phyloP scores from a whole-genome alignment of 139 green algal genomes.

The Chara braunii region DNA sequence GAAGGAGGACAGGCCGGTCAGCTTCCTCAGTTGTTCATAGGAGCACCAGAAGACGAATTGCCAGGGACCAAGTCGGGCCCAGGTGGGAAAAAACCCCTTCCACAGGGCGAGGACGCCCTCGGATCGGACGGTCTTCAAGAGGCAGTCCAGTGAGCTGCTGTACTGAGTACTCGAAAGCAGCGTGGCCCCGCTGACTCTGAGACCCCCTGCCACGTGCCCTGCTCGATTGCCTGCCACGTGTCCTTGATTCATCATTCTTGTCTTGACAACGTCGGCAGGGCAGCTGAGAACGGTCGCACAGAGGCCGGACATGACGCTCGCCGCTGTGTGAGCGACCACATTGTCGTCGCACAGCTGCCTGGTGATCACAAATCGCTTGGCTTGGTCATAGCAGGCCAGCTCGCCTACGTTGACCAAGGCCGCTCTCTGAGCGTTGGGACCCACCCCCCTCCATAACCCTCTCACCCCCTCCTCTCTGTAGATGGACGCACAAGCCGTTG shows the following conservation, averaged over 20 bases:
- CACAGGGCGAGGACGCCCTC: conserved; percentile 54
- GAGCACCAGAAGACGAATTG: conserved; percentile 59
- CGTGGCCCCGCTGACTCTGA: too few relatives aligned
- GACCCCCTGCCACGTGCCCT: too few relatives aligned
- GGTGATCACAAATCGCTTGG: background rate
- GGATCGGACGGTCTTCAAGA: conserved; percentile 44
- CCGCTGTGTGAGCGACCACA: conserved; percentile 39
- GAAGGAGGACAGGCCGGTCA: conserved; percentile 38
- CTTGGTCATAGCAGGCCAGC: conserved; percentile 57
- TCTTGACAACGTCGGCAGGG: conserved; percentile 61
- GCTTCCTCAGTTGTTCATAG: conserved; percentile 48
- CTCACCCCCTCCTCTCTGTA: conserved; percentile 41
- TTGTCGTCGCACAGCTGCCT: background rate
- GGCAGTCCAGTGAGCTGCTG: conserved; percentile 48
- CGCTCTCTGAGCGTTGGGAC: conserved; percentile 56
- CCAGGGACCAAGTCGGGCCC: conserved; percentile 59
- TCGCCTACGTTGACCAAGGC: conserved; percentile 66
- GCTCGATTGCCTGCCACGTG: background rate
- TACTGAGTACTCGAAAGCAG: too few relatives aligned
- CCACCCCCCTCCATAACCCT: conserved; percentile 52
- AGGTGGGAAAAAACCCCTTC: conserved; percentile 63
- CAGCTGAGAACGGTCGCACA: conserved; percentile 41
- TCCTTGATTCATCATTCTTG: conserved; percentile 60
- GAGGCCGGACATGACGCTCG: conserved; percentile 44
- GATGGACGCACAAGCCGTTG: conserved; percentile 2